phyloP scores from a whole-genome alignment of 176 grass and related monocot species.

The Secale cereale region DNA sequence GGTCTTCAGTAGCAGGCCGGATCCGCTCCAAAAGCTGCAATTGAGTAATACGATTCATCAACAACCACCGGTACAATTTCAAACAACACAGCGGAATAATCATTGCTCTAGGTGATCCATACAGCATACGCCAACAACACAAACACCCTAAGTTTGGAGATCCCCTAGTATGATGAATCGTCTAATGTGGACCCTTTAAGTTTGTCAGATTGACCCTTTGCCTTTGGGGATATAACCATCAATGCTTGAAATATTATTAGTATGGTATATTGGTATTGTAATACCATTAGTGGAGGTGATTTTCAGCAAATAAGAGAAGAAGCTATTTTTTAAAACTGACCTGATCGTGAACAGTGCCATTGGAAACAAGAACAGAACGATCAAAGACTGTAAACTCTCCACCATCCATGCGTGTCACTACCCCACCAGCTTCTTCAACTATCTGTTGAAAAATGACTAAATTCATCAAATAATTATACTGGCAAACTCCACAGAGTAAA shows the following conservation, averaged over 20 bases:
- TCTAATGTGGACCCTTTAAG: not conserved
- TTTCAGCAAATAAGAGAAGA: not conserved
- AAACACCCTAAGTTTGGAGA: not conserved
- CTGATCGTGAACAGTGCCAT: slow-evolving; percentile 70
- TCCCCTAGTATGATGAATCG: not conserved
- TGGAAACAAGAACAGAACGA: slow-evolving; percentile 92
- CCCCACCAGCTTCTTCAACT: slow-evolving; percentile 93
- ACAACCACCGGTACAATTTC: not conserved
- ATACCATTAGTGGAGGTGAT: not conserved
- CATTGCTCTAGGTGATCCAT: not conserved
- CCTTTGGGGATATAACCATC: not conserved
- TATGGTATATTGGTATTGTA: not conserved
- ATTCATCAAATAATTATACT: slow-evolving; percentile 26
- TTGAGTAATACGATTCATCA: slow-evolving; percentile 16
- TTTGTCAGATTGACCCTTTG: not conserved
- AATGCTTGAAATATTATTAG: not conserved
- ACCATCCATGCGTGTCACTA: slow-evolving; percentile 85
- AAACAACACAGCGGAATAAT: not conserved
- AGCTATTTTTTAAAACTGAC: slow-evolving; percentile 30
- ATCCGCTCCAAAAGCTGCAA: slow-evolving; percentile 89
- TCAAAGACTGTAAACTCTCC: slow-evolving; percentile 90
- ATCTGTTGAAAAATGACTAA: slow-evolving; percentile 44
- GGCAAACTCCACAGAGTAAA: slow-evolving; percentile 1
- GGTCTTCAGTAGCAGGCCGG: slow-evolving; percentile 71
- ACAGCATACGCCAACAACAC: not conserved